Percentiles rank a stretch among this genome's conserved stretches.
These are phyloP conservation scores for Sugiyamaella floridensis DNA, from an alignment of 805 yeast species.

Conservation along the genomic window DNA sequence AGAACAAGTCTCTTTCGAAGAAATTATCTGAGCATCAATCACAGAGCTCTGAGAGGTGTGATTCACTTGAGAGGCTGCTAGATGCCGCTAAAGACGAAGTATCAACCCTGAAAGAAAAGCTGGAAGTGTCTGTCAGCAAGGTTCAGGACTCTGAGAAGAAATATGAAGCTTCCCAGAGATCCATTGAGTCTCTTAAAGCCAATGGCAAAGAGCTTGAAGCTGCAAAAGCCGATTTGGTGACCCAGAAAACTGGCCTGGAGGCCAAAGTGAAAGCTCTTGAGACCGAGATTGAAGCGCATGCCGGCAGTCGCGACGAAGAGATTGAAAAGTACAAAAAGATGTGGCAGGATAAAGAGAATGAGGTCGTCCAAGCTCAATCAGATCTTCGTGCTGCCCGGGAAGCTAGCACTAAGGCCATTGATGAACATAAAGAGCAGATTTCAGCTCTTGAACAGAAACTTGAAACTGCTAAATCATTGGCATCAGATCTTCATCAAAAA, in stretches of 20 bases:
- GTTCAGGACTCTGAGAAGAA: neutral
- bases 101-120: neutral
- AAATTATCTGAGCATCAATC: neutral
- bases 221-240: neutral
- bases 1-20: neutral
- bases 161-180: neutral
- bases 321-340: neutral
- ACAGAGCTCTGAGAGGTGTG: neutral
- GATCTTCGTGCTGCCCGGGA: neutral
- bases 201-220: neutral
- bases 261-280: neutral
- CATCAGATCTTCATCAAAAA: neutral
- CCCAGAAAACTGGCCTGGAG: neutral
- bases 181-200: neutral
- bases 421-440: neutral
- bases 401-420: neutral
- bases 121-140: slow-evolving; percentile 2
- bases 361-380: neutral
- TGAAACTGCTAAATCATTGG: neutral
- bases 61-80: neutral
- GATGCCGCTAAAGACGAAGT: slow-evolving; percentile 6
- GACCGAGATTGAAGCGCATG: neutral
- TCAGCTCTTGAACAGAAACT: neutral
- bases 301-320: neutral
- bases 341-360: neutral